Base-by-base conservation (phyloP, 805 yeast genomes). In the Ogataea henricii region DNA sequence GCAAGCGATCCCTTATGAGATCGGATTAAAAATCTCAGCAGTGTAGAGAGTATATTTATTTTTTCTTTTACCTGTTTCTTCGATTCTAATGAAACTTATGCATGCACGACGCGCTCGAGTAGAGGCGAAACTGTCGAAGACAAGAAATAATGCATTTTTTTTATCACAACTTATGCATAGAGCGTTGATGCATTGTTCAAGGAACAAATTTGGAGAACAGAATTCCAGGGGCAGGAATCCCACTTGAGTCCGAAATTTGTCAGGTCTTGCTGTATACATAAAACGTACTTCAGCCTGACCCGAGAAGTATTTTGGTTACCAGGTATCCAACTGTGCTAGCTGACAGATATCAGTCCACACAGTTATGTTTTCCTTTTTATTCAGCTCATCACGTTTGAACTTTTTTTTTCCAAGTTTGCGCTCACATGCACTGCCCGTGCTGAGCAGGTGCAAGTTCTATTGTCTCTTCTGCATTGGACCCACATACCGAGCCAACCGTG, bases 401-500 rank as follows among this genome's bases (percentile, higher is more conserved):
- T 12, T 8, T 30, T 3, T 30, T 30, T 30, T 30, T 16, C 18
- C 5, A 27, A 14, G 40, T 20, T 21, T 5, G 21, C 4, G 8
- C 13, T 14, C 40, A n/a, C 27, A 14, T 37, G 40, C 40, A 37
- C 40, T 17, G 40, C 40, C 40, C 40, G 23, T 37, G 40, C 23
- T 30, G 40, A 4, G 14, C 18, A 37, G 18, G 20, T n/a, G 7
- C 10, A 23, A 4, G 7, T 23, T 13, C 21, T 23, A 23, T 23
- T 37, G 40, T 37, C 16, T 30, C n/a, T 7, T 14, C 7, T 14
- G 7, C 34, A 30, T 30, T 14, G 34, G 32, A 17, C 34, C 34
- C 16, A 30, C 34, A 30, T 14, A 14, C 34, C 18, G 18, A 16
- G 34, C 34, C 16, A 30, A 30, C 34, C 18, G 34, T 30, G n/a